These are phyloP conservation scores for Flammula alnicola DNA, from an alignment of 1,284 basidiomycete species.

Conservation along the genomic window DNA sequence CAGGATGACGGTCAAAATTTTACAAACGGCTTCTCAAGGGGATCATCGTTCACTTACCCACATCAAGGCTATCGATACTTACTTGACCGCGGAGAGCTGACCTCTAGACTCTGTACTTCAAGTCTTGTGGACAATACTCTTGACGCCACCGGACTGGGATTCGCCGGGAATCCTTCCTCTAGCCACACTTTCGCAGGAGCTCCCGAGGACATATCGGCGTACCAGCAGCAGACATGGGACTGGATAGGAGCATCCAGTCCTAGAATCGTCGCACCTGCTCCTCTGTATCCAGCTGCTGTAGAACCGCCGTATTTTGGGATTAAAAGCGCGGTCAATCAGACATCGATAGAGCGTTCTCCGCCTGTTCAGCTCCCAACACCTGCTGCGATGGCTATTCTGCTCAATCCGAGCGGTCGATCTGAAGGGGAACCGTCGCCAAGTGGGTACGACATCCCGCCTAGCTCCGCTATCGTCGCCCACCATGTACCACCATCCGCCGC, in stretches of 20 bases:
- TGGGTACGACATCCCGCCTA: slow-evolving; percentile 27
- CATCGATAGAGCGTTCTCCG: slow-evolving; percentile 33
- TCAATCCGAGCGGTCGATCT: slow-evolving; percentile 38
- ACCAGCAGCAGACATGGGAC: slow-evolving; percentile 39
- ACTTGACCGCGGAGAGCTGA: slow-evolving; percentile 44
- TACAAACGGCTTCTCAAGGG: slow-evolving; percentile 48
- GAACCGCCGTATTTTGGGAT: slow-evolving; percentile 28
- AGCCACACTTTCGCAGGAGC: slow-evolving; percentile 28
- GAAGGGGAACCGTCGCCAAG: slow-evolving; percentile 24
- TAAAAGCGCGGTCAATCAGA: slow-evolving; percentile 30
- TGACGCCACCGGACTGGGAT: slow-evolving; percentile 50
- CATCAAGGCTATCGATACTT: slow-evolving; percentile 47
- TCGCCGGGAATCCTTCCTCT: slow-evolving; percentile 38
- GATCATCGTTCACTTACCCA: slow-evolving; percentile 49
- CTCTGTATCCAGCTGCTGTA: slow-evolving; percentile 28
- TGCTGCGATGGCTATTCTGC: slow-evolving; percentile 49
- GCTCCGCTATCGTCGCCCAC: slow-evolving; percentile 21
- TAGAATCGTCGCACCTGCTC: slow-evolving; percentile 35
- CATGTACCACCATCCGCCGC: slow-evolving; percentile 25
- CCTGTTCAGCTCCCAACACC: slow-evolving; percentile 46
- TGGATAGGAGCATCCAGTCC: slow-evolving; percentile 37
- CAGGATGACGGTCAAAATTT: slow-evolving; percentile 24
- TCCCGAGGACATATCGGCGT: slow-evolving; percentile 44
- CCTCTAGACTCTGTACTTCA: slow-evolving; percentile 36
- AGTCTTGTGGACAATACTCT: slow-evolving; percentile 36